Percentiles rank a stretch among this genome's conserved stretches.
These are phyloP conservation scores for Globisporangium polare DNA, from an alignment of 352 stramenopile species.

Conservation along the genomic window DNA sequence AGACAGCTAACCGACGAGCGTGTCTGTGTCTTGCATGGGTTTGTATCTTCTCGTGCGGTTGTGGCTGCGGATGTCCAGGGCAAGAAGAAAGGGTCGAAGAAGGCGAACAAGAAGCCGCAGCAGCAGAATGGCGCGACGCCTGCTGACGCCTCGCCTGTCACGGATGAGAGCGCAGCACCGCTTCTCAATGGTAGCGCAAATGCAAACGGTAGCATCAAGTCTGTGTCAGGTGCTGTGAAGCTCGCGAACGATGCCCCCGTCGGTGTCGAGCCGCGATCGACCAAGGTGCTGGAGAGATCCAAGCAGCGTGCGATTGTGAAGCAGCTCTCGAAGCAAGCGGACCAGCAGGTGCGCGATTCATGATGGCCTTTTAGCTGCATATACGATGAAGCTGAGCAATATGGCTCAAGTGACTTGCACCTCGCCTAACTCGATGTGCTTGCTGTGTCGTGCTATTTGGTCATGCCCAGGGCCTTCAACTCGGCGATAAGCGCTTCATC, in stretches of 20 bases:
- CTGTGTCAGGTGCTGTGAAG: background rate
- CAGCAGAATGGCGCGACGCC: slow-evolving; percentile 26
- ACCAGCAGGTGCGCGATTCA: slow-evolving; percentile 30
- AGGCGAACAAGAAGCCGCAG: slow-evolving; percentile 48
- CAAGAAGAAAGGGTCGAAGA: slow-evolving; percentile 53
- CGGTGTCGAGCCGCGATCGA: slow-evolving; percentile 16
- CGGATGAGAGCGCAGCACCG: slow-evolving; percentile 1
- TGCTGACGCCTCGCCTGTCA: background rate
- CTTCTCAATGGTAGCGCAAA: slow-evolving; percentile 11
- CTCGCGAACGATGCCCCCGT: slow-evolving; percentile 5
- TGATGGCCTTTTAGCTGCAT: too few relatives aligned
- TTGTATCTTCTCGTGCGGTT: background rate
- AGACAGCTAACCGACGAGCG: background rate
- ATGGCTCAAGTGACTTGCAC: background rate
- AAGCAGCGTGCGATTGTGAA: slow-evolving; percentile 57
- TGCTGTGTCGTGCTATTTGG: background rate
- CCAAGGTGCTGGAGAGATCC: slow-evolving; percentile 24
- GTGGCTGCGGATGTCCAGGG: background rate
- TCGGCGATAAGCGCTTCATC: slow-evolving; percentile 77
- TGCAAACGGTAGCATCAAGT: background rate
- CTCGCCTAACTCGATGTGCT: background rate
- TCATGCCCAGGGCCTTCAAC: slow-evolving; percentile 42
- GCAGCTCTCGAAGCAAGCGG: slow-evolving; percentile 56
- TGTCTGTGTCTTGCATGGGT: background rate
- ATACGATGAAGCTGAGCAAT: too few relatives aligned